phyloP scores from a whole-genome alignment of 116 monocot species.

The Trichopus zeylanicus region DNA sequence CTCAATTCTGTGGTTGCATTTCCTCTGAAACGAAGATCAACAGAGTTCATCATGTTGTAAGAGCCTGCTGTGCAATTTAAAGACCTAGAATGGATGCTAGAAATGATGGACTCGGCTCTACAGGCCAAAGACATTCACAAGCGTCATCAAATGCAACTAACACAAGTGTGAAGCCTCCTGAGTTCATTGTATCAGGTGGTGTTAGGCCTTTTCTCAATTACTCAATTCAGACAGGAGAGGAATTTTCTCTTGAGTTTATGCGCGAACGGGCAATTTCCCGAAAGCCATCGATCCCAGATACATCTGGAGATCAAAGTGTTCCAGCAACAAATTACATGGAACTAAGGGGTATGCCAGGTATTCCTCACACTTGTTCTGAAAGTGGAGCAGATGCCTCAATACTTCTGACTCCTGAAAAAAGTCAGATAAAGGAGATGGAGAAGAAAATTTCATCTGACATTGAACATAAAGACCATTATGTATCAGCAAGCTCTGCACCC shows the following conservation, averaged over 20 bases:
- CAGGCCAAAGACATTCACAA: constrained; percentile 34
- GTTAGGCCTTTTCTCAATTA: constrained; percentile 65
- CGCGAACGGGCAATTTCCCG: constrained; percentile 57
- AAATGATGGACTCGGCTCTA: constrained; percentile 27
- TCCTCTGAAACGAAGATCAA: not conserved
- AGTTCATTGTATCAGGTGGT: constrained; percentile 24
- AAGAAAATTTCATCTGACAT: constrained; percentile 20
- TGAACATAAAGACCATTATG: constrained; percentile 28
- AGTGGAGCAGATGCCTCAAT: constrained; percentile 36
- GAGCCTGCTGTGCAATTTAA: constrained; percentile 1
- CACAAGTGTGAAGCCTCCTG: constrained; percentile 31
- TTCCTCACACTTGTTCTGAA: constrained; percentile 45
- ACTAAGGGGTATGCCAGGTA: constrained; percentile 33
- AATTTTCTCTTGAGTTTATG: constrained; percentile 96
- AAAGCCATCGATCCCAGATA: constrained; percentile 41
- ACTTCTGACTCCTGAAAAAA: constrained; percentile 26
- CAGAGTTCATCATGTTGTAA: too few relatives aligned
- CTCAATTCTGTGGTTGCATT: not conserved
- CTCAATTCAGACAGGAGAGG: constrained; percentile 95
- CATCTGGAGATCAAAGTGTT: constrained; percentile 34
- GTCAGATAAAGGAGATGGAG: constrained; percentile 22
- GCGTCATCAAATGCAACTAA: constrained; percentile 27
- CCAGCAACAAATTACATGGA: constrained; percentile 36
- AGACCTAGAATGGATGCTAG: constrained; percentile 34
- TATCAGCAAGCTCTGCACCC: constrained; percentile 23